These are phyloP conservation scores for Persicaria maculosa DNA, from an alignment of 148 eudicot species.

Conservation along the genomic window DNA sequence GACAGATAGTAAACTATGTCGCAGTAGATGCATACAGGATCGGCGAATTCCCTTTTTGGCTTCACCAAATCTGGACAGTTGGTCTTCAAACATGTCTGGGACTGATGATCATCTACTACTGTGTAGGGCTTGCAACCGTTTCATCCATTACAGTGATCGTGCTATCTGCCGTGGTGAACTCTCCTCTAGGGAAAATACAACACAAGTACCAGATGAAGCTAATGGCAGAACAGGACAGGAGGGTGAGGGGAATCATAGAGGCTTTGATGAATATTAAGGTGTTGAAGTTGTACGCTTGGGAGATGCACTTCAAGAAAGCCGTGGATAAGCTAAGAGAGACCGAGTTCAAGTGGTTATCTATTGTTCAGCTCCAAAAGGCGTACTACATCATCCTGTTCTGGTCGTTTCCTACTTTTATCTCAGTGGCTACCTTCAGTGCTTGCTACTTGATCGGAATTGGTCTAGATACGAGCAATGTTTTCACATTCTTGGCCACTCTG, in stretches of 20 bases:
- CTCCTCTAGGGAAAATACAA: constrained; percentile 44
- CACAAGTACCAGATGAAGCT: constrained; percentile 45
- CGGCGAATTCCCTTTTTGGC: constrained; percentile 55
- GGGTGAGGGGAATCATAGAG: constrained; percentile 39
- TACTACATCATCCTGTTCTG: constrained; percentile 23
- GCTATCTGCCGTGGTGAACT: constrained; percentile 41
- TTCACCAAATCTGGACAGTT: constrained; percentile 54
- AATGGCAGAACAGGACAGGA: constrained; percentile 48
- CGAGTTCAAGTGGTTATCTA: constrained; percentile 17
- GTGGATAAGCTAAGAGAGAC: constrained; percentile 22
- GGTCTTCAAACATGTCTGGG: constrained; percentile 40
- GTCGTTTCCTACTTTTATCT: constrained; percentile 20
- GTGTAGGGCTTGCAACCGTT: constrained; percentile 6
- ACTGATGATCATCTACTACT: constrained; percentile 19
- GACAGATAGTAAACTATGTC: constrained; percentile 42
- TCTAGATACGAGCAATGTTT: constrained; percentile 23
- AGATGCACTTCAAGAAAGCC: constrained; percentile 28
- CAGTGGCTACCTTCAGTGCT: constrained; percentile 28
- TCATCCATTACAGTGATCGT: constrained; percentile 22
- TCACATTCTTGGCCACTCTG: constrained; percentile 30
- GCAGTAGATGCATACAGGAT: constrained; percentile 50
- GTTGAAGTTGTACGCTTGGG: constrained; percentile 36
- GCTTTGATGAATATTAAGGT: constrained; percentile 62
- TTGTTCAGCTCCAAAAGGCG: constrained; percentile 18
- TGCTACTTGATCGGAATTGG: constrained; percentile 24